phyloP scores from a whole-genome alignment of 1,284 basidiomycete species.

The Malassezia slooffiae region DNA sequence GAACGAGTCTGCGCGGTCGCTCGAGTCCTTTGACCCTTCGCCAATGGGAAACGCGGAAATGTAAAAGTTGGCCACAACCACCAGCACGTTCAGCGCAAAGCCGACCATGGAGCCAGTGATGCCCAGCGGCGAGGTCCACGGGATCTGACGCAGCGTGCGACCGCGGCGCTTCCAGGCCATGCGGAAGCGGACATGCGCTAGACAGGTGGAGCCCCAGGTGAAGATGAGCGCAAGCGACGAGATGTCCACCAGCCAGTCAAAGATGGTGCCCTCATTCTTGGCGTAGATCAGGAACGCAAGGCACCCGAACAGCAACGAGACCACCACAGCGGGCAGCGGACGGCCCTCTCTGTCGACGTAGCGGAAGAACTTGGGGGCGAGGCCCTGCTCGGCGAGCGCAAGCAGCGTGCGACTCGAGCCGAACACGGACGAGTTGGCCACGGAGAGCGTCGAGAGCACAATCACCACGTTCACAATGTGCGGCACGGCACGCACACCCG shows the following conservation, averaged over 20 bases:
- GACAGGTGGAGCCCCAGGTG: slow-evolving; percentile 46
- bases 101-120: slow-evolving; percentile 49
- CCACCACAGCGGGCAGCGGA: slow-evolving; percentile 48
- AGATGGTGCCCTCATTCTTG: slow-evolving; percentile 43
- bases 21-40: slow-evolving; percentile 20
- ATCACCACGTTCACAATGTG: slow-evolving; percentile 51
- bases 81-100: slow-evolving; percentile 39
- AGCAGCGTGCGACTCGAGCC: slow-evolving; percentile 47
- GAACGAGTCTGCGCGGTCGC: slow-evolving; percentile 48
- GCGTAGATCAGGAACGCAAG: slow-evolving; percentile 38
- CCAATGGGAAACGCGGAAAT: slow-evolving; percentile 33
- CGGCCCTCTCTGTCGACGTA: slow-evolving; percentile 52
- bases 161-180: slow-evolving; percentile 50
- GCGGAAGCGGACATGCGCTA: slow-evolving; percentile 49
- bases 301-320: slow-evolving; percentile 30
- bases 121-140: slow-evolving; percentile 50
- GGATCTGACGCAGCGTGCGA: slow-evolving; percentile 50
- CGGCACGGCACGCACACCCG: slow-evolving; percentile 48
- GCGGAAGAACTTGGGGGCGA: slow-evolving; percentile 48
- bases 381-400: slow-evolving; percentile 45
- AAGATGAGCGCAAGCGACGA: slow-evolving; percentile 52
- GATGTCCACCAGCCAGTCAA: slow-evolving; percentile 50
- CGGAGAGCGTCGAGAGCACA: slow-evolving; percentile 46
- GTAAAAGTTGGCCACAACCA: slow-evolving; percentile 27
- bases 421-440: slow-evolving; percentile 48